Evolutionary conservation across 257 asterid genomes (phyloP).

Genomic region (Voacanga thouarsii): DNA sequence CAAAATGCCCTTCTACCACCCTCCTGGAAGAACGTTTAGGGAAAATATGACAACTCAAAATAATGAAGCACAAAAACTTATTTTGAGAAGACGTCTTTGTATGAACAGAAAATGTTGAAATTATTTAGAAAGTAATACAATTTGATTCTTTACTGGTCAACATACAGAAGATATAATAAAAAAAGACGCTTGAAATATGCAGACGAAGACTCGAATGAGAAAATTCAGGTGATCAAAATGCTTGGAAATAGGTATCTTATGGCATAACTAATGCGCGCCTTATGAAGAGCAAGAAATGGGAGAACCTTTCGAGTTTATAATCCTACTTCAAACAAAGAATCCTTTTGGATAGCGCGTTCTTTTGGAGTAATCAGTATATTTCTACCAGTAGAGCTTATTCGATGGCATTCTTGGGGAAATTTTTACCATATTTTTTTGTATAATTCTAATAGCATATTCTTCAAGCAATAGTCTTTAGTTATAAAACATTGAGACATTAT

Average conservation of each 20-base stretch:
- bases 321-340: neutral
- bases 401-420: neutral
- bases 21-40: constrained; percentile 44
- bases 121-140: neutral
- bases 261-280: no score
- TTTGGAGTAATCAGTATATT: no score
- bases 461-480: neutral
- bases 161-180: neutral
- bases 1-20: constrained; percentile 94
- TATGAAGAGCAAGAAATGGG: neutral
- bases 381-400: no score
- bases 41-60: neutral
- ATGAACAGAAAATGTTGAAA: neutral
- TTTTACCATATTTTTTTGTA: neutral
- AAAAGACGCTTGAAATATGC: neutral
- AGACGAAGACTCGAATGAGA: neutral
- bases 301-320: neutral
- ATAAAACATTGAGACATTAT: neutral
- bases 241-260: neutral
- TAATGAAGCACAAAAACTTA: neutral
- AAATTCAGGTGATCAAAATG: neutral
- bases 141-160: neutral
- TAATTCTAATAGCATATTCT: neutral
- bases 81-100: neutral
- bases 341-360: neutral